Percentiles rank a stretch among this genome's conserved stretches.
phyloP scores from a whole-genome alignment of 306 rosid species.

The Cucurbita argyrosperma region DNA sequence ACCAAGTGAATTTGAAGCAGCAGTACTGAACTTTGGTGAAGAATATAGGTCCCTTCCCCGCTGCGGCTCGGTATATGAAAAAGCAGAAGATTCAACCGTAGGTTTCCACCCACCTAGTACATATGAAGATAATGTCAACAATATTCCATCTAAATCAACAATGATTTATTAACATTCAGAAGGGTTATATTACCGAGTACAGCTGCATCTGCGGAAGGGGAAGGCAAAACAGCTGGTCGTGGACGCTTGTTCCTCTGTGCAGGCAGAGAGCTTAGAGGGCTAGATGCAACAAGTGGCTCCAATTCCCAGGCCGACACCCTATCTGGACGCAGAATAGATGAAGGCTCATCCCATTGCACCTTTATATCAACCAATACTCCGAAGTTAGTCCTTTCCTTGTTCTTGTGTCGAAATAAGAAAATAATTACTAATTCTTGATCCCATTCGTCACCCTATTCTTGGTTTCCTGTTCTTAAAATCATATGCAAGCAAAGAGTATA shows the following conservation, averaged over 20 bases:
- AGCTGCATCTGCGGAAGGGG: constrained; percentile 47
- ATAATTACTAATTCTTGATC: too few relatives aligned
- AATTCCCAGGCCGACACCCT: constrained; percentile 93
- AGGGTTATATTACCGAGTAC: constrained; percentile 34
- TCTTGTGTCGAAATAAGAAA: too few relatives aligned
- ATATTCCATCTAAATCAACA: neutral
- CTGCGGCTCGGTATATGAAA: constrained; percentile 50
- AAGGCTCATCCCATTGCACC: constrained; percentile 99
- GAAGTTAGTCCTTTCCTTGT: too few relatives aligned
- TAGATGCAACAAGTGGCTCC: constrained; percentile 74
- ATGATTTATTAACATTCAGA: constrained; percentile 1
- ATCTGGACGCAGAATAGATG: constrained; percentile 85
- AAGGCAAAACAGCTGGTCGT: constrained; percentile 58
- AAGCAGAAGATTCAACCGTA: constrained; percentile 41
- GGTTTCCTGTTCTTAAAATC: neutral
- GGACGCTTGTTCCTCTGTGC: constrained; percentile 72
- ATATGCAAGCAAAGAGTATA: neutral
- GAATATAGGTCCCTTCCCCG: constrained; percentile 50
- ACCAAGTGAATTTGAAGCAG: constrained; percentile 41
- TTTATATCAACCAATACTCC: constrained; percentile 15
- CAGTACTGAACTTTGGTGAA: constrained; percentile 43
- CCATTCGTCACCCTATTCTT: too few relatives aligned
- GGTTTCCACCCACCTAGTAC: constrained; percentile 68
- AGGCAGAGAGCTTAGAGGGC: constrained; percentile 58
- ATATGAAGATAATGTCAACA: constrained; percentile 4